Conservation (phyloP, 345 rosid genomes). For the Brassica juncea region DNA sequence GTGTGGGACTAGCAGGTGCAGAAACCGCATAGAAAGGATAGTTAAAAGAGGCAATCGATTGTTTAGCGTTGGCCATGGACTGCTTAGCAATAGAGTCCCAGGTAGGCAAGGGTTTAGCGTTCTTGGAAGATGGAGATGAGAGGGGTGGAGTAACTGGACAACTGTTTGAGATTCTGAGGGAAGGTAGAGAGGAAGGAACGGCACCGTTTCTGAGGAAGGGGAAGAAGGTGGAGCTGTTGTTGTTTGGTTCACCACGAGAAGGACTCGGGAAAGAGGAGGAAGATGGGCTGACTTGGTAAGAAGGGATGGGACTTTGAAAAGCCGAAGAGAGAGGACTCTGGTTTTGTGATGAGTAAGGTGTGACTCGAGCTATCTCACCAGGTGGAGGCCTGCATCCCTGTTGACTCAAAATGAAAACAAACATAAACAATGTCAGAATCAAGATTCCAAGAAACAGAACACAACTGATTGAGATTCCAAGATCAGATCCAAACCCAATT, state of each 20-base stretch:
- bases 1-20: neutral
- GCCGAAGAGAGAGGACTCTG: neutral
- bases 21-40: neutral
- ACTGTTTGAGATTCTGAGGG: neutral
- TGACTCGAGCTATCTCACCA: too few relatives aligned
- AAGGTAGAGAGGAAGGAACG: neutral
- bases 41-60: neutral
- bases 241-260: neutral
- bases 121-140: neutral
- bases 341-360: too few relatives aligned
- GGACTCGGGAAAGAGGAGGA: neutral
- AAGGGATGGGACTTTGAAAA: neutral
- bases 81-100: neutral
- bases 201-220: neutral
- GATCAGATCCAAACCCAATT: neutral
- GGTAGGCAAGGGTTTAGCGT: neutral
- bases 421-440: too few relatives aligned
- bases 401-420: neutral
- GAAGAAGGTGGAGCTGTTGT: neutral
- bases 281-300: neutral
- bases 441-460: too few relatives aligned
- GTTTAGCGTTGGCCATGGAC: neutral
- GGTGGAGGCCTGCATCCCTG: neutral
- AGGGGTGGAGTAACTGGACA: neutral
- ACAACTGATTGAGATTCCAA: neutral